These are phyloP conservation scores for Aspergillus diversus DNA, from an alignment of 495 filamentous ascomycete genomes.

Conservation along the genomic window DNA sequence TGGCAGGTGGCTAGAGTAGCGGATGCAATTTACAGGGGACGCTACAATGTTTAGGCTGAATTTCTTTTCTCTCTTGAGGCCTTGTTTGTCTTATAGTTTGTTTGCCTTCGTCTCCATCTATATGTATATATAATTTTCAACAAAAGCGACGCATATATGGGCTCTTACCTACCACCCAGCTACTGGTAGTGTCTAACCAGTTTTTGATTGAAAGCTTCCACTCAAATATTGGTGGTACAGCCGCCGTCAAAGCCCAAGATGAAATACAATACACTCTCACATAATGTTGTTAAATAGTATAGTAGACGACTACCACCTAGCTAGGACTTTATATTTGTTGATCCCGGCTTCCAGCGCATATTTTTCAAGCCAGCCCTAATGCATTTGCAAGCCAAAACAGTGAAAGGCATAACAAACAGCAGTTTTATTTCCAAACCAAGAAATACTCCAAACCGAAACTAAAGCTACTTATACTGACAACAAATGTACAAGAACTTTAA, in stretches of 20 bases:
- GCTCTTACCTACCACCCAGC: neutral
- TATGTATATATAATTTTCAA: neutral
- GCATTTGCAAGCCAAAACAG: neutral
- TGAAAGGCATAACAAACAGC: neutral
- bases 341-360: too few species aligned
- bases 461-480: constrained; percentile 33
- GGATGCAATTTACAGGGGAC: constrained; percentile 80
- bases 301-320: too few species aligned
- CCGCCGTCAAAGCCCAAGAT: too few species aligned
- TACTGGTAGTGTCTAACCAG: too few species aligned
- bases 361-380: neutral
- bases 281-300: too few species aligned
- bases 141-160: neutral
- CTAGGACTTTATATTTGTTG: too few species aligned
- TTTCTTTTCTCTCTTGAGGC: neutral
- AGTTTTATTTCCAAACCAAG: neutral
- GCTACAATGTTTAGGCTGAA: constrained; percentile 15
- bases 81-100: too few species aligned
- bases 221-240: too few species aligned
- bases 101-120: neutral
- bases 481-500: constrained; percentile 26
- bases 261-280: too few species aligned
- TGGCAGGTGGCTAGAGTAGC: constrained; percentile 82
- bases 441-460: neutral
- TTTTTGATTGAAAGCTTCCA: too few species aligned